These are phyloP conservation scores for Manihot esculenta DNA, from an alignment of 441 rosid genomes.

Conservation along the genomic window DNA sequence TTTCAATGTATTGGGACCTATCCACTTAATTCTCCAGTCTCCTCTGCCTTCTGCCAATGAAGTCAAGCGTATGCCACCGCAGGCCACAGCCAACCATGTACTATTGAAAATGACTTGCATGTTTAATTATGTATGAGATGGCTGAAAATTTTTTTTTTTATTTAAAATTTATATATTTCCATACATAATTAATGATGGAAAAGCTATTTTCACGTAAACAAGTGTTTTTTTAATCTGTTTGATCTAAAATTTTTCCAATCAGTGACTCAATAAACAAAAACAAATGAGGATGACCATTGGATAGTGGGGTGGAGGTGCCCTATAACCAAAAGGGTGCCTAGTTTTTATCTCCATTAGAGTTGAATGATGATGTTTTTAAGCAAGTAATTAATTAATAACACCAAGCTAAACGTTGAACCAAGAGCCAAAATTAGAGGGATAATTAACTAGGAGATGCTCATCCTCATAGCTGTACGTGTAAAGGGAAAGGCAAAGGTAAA, in stretches of 20 bases:
- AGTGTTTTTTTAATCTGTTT: too few species aligned
- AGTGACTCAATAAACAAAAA: neutral
- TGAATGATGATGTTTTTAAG: neutral
- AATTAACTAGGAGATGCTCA: neutral
- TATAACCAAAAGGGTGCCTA: neutral
- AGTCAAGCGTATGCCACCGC: conserved; percentile 4
- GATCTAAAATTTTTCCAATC: conserved; percentile 4
- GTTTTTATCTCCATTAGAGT: conserved; percentile 1
- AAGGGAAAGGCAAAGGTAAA: too few species aligned
- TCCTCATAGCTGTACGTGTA: too few species aligned
- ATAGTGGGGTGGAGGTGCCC: neutral
- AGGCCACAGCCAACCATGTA: neutral
- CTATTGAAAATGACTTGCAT: neutral
- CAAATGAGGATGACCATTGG: too few species aligned
- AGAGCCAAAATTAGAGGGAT: neutral
- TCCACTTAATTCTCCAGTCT: conserved; percentile 9
- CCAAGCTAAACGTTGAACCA: neutral
- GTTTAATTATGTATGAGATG: too few species aligned
- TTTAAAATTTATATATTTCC: too few species aligned
- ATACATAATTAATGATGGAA: too few species aligned
- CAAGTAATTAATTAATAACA: too few species aligned
- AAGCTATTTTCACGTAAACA: too few species aligned
- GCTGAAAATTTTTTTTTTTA: too few species aligned
- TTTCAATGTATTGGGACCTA: conserved; percentile 28
- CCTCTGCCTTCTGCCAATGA: conserved; percentile 1